Evolutionary conservation across 306 rosid species (phyloP).

Genomic region (Cicer yamashitae): DNA sequence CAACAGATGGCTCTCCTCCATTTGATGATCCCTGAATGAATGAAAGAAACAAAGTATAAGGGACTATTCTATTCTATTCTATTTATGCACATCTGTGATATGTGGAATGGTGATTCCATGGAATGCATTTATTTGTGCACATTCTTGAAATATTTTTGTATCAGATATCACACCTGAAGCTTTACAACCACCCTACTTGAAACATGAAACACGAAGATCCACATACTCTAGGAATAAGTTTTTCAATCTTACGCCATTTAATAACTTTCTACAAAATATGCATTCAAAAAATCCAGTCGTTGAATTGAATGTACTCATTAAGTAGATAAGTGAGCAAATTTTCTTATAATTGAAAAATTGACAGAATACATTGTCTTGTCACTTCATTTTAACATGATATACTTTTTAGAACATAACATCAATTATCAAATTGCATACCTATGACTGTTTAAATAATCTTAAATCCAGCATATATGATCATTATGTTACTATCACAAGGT

Average conservation of each 20-base stretch:
- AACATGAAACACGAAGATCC: neutral
- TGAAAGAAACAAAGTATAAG: slow-evolving; percentile 27
- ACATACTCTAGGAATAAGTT: neutral
- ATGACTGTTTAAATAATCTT: neutral
- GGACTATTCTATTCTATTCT: neutral
- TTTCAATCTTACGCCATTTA: neutral
- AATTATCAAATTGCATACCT: neutral
- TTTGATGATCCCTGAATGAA: slow-evolving; percentile 76
- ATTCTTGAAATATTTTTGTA: neutral
- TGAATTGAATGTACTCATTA: neutral
- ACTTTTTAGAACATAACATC: neutral
- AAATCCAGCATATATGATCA: neutral
- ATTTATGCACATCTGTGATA: slow-evolving; percentile 1
- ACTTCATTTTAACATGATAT: neutral
- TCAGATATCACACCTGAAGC: neutral
- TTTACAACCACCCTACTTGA: neutral
- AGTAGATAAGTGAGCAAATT: neutral
- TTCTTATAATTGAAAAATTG: neutral
- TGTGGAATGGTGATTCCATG: slow-evolving; percentile 16
- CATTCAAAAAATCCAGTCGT: neutral
- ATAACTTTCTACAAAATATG: neutral
- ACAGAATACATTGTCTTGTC: neutral
- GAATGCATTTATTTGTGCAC: neutral
- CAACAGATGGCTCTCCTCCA: slow-evolving; percentile 77
- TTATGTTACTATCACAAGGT: neutral